Evolutionary conservation across 371 early-diverging fungal species (phyloP).

Genomic region (Mortierella sp.): DNA sequence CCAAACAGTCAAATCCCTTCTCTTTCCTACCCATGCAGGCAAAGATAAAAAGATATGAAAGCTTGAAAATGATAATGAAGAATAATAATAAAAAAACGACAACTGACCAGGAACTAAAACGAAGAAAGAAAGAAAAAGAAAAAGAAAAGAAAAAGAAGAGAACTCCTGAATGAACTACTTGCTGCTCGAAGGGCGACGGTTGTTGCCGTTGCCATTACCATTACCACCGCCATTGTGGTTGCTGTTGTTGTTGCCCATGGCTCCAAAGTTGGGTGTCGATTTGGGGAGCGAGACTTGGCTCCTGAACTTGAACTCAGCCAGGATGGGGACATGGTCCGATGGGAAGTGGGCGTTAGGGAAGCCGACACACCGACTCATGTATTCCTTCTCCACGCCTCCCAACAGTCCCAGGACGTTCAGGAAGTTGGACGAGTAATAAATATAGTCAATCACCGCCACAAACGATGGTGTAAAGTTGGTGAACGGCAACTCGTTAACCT

Average conservation of each 20-base stretch:
- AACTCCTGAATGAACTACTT: not conserved
- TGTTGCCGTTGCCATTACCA: not conserved
- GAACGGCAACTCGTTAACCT: conserved; percentile 85
- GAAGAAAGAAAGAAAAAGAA: not conserved
- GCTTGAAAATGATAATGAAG: not conserved
- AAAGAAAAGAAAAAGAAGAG: not conserved
- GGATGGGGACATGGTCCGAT: conserved; percentile 81
- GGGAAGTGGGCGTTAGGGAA: conserved; percentile 97
- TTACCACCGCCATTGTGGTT: conserved; percentile 16
- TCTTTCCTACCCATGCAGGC: conserved; percentile 5
- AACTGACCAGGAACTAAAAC: not conserved
- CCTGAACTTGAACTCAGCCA: conserved; percentile 48
- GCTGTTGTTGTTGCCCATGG: conserved; percentile 19
- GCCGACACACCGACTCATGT: conserved; percentile 85
- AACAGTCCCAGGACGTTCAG: conserved; percentile 85
- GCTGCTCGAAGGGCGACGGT: conserved; percentile 7
- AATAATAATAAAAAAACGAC: not conserved
- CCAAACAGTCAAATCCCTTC: too few relatives aligned
- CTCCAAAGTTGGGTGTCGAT: conserved; percentile 46
- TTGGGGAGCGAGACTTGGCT: conserved; percentile 26
- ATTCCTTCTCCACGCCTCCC: conserved; percentile 89
- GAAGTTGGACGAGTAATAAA: conserved; percentile 91
- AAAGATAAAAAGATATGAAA: not conserved
- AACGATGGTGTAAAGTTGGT: conserved; percentile 97
- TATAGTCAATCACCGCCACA: conserved; percentile 97